phyloP scores from a whole-genome alignment of 208 protist species.

The Crithidia sp. region DNA sequence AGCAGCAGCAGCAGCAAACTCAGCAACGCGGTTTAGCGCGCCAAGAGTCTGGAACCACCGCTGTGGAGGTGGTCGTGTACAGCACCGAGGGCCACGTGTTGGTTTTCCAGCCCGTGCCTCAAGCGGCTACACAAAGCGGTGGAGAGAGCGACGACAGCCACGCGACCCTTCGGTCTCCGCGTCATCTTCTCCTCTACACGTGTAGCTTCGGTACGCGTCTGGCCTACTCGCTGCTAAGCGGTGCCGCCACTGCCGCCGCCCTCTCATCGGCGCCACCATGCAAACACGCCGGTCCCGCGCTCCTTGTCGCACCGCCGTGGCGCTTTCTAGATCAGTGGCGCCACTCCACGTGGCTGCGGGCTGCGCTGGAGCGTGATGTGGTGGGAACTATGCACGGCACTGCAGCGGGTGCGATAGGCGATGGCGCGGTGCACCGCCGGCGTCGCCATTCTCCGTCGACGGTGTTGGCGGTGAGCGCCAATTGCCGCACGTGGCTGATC shows the following conservation, averaged over 20 bases:
- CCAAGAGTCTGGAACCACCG: neutral
- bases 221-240: neutral
- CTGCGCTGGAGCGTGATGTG: neutral
- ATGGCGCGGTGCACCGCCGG: neutral
- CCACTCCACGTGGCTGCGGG: constrained; percentile 24
- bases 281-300: neutral
- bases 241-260: too few relatives aligned
- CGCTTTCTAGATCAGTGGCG: constrained; percentile 28
- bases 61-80: neutral
- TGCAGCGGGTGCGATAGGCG: too few relatives aligned
- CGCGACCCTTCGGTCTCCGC: neutral
- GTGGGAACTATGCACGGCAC: too few relatives aligned
- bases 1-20: too few relatives aligned
- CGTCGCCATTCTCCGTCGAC: constrained; percentile 8
- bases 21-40: too few relatives aligned
- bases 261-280: neutral
- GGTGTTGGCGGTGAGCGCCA: constrained; percentile 23
- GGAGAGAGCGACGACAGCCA: neutral
- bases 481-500: constrained; percentile 31
- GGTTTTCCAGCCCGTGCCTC: neutral
- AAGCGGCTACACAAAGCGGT: neutral
- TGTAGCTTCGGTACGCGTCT: neutral
- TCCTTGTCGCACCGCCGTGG: constrained; percentile 33
- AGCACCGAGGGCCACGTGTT: neutral
- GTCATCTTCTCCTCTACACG: neutral